Base-by-base conservation (phyloP, 768 basidiomycete genomes). In the Antrodiella citrinella region DNA sequence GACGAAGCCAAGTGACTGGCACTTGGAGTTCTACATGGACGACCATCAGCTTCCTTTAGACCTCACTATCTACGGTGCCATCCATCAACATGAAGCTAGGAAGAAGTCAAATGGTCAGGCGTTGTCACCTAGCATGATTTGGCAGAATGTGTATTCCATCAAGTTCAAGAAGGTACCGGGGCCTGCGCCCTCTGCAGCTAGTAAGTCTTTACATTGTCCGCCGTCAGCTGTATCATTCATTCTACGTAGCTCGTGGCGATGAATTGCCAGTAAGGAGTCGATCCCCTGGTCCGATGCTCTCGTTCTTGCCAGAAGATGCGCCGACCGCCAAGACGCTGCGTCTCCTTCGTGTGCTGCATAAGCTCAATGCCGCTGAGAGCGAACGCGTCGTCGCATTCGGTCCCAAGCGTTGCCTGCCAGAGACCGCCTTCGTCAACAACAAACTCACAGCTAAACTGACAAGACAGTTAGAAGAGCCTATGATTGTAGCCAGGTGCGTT, bases 391-490 rank as follows among this genome's bases (percentile, higher is more conserved):
- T 67, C 0, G 74, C 78, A 42, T 66, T 69, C 13, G 68, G 69
- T 5, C 74, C 80, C 50, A 78, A 73, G 51, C 75, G 80, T 38
- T 75, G 73, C 53, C 71, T 96, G 15, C 71, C 83, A 2, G 91
- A 93, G 55, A 79, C 89, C 0, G 80, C 89, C 0, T 99, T 99
- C 64, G 81, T 98, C 54, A 99, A 98, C 65, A 97, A 96, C 71
- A 99, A 99, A 67, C 71, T 99, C 22, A 92, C 92, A 1, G 96
- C 96, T 9, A 99, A 99, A 67, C 76, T 99, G n/a, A 92, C 91
- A 11, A 80, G 96, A 26, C 96, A 98, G 63, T 66, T 99, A 40
- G 96, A 99, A 59, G 96, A 99, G 63, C 91, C 92, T 0, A 96
- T 98, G 92, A 96, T 99, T 55, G 93, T 99, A 41, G 96, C 95